phyloP scores from a whole-genome alignment of 768 basidiomycete species.

The Fibroporia radiculosa region DNA sequence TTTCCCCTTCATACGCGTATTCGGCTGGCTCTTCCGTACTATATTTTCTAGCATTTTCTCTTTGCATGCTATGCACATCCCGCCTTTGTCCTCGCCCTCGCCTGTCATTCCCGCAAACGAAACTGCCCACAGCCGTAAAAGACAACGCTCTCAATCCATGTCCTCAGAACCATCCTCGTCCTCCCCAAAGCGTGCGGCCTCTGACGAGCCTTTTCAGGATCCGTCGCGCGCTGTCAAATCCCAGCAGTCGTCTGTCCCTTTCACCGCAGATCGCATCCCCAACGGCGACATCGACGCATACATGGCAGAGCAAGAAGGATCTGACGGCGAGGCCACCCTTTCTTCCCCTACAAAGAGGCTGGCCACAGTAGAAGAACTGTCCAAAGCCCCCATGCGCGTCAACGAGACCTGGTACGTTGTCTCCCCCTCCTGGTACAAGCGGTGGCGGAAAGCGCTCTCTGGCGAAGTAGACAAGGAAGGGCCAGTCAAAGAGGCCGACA shows the following conservation, averaged over 20 bases:
- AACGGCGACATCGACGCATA: constrained; percentile 49
- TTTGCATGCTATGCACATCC: constrained; percentile 35
- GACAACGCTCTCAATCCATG: constrained; percentile 71
- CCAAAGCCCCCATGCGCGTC: constrained; percentile 40
- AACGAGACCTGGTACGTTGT: constrained; percentile 81
- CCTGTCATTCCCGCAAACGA: constrained; percentile 20
- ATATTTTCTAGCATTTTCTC: background rate
- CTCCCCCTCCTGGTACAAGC: constrained; percentile 61
- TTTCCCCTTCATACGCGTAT: too few relatives aligned
- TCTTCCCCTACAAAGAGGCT: constrained; percentile 40
- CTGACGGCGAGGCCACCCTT: constrained; percentile 5
- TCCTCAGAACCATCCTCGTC: constrained; percentile 63
- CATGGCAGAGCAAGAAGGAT: constrained; percentile 27
- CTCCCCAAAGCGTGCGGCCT: constrained; percentile 73
- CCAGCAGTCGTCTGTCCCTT: constrained; percentile 12
- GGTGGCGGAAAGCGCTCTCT: constrained; percentile 67
- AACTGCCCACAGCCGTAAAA: constrained; percentile 44
- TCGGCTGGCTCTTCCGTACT: background rate
- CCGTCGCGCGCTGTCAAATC: constrained; percentile 24
- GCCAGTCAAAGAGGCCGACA: constrained; percentile 46
- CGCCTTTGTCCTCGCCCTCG: constrained; percentile 37
- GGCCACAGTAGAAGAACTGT: constrained; percentile 39
- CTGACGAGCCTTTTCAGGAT: constrained; percentile 51
- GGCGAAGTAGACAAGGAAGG: constrained; percentile 67
- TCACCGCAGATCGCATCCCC: constrained; percentile 30